Conservation (phyloP, 2,329 filamentous ascomycete genomes). For the Stagonosporopsis tanaceti region DNA sequence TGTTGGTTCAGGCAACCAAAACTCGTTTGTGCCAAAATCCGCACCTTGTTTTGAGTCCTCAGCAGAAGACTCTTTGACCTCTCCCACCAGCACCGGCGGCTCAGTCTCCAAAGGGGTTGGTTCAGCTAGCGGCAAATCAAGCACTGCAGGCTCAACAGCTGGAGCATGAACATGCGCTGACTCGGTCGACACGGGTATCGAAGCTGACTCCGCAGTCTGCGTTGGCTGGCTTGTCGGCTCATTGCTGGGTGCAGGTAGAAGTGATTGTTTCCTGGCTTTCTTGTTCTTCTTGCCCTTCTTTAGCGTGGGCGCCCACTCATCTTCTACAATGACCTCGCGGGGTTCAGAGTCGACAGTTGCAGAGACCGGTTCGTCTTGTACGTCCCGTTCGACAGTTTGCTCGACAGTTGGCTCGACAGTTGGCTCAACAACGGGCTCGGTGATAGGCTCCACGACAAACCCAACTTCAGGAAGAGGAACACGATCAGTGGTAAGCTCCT, state of each 20-base stretch:
- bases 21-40: not conserved
- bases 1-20: slow-evolving; percentile 1
- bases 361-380: slow-evolving; percentile 1
- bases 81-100: not conserved
- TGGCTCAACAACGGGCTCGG: no score
- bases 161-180: not conserved
- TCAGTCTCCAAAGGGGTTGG: slow-evolving; percentile 6
- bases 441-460: no score
- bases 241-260: slow-evolving; percentile 15
- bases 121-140: not conserved
- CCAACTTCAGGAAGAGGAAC: no score
- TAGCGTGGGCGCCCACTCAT: slow-evolving; percentile 23
- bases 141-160: not conserved
- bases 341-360: slow-evolving; percentile 12
- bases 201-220: slow-evolving; percentile 4
- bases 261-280: slow-evolving; percentile 33
- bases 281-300: slow-evolving; percentile 40
- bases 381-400: not conserved
- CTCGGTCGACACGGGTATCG: not conserved
- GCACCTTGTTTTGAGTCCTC: not conserved
- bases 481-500: not conserved
- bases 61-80: not conserved
- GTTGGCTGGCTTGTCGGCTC: slow-evolving; percentile 2
- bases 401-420: not conserved
- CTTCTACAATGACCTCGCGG: slow-evolving; percentile 21